These are phyloP conservation scores for Vaccinium darrowii DNA, from an alignment of 148 eudicot genomes.

Conservation along the genomic window DNA sequence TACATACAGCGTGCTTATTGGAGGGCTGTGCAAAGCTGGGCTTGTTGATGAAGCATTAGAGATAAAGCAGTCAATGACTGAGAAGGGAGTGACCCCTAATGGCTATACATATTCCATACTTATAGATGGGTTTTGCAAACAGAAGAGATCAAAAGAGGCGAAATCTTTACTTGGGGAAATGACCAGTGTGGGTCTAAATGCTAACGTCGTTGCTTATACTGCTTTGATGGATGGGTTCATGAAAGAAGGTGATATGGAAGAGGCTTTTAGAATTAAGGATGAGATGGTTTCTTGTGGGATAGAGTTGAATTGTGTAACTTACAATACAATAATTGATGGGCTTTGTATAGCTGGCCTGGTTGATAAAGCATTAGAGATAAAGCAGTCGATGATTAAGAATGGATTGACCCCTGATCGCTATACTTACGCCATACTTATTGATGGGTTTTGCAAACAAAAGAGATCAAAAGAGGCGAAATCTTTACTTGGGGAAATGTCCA, in stretches of 20 bases:
- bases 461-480: conserved; percentile 54
- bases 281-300: conserved; percentile 44
- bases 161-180: conserved; percentile 58
- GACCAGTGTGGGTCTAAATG: conserved; percentile 41
- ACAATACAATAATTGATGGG: conserved; percentile 54
- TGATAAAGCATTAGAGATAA: conserved; percentile 64
- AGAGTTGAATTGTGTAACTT: conserved; percentile 45
- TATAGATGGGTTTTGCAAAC: conserved; percentile 63
- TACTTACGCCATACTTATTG: conserved; percentile 61
- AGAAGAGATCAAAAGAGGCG: conserved; percentile 54
- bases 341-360: conserved; percentile 55
- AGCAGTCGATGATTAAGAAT: conserved; percentile 52
- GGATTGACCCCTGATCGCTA: conserved; percentile 61
- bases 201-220: conserved; percentile 45
- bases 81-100: conserved; percentile 61
- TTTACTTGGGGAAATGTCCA: conserved; percentile 57
- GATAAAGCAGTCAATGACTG: conserved; percentile 54
- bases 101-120: conserved; percentile 59
- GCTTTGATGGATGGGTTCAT: conserved; percentile 74
- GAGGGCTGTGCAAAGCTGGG: conserved; percentile 61
- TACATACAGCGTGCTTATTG: conserved; percentile 70
- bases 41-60: conserved; percentile 63
- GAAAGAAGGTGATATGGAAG: conserved; percentile 57
- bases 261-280: conserved; percentile 61
- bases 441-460: conserved; percentile 59